Percentiles rank a stretch among this genome's conserved stretches.
These are phyloP conservation scores for Ascochyta clinopodiicola DNA, from an alignment of 2,329 filamentous ascomycete species.

Conservation along the genomic window DNA sequence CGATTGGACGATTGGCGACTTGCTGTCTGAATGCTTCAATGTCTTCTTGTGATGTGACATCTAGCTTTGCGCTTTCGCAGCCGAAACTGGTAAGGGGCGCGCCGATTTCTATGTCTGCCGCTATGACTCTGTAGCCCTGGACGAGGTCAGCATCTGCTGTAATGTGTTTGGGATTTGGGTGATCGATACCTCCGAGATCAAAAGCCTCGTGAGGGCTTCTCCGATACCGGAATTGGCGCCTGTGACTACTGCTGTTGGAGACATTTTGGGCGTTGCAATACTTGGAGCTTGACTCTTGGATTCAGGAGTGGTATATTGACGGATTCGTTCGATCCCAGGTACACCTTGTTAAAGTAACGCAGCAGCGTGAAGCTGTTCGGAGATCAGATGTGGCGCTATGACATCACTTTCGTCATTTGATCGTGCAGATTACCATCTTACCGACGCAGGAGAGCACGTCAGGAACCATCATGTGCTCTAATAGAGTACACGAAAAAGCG, in stretches of 20 bases:
- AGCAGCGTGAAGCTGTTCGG: background rate
- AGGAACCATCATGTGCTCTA: too few relatives aligned
- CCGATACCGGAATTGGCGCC: constrained; percentile 53
- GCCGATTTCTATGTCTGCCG: constrained; percentile 39
- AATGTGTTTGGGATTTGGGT: background rate
- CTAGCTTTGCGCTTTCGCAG: constrained; percentile 42
- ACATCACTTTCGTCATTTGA: constrained; percentile 1
- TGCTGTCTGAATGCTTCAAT: constrained; percentile 44
- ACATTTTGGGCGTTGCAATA: constrained; percentile 17
- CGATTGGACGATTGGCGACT: constrained; percentile 40
- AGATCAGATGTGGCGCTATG: background rate
- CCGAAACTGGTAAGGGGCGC: constrained; percentile 39
- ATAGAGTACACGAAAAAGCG: too few relatives aligned
- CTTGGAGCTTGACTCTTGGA: background rate
- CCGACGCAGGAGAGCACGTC: too few relatives aligned
- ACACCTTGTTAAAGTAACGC: background rate
- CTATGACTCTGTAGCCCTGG: constrained; percentile 43
- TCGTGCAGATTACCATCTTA: background rate
- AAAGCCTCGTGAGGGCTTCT: constrained; percentile 43
- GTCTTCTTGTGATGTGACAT: constrained; percentile 44
- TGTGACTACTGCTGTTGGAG: constrained; percentile 51
- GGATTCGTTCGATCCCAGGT: background rate
- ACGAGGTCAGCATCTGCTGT: background rate
- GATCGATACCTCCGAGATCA: constrained; percentile 33
- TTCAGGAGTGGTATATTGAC: background rate